These are phyloP conservation scores for Tolypocladium album DNA, from an alignment of 2,329 filamentous ascomycete species.

Conservation along the genomic window DNA sequence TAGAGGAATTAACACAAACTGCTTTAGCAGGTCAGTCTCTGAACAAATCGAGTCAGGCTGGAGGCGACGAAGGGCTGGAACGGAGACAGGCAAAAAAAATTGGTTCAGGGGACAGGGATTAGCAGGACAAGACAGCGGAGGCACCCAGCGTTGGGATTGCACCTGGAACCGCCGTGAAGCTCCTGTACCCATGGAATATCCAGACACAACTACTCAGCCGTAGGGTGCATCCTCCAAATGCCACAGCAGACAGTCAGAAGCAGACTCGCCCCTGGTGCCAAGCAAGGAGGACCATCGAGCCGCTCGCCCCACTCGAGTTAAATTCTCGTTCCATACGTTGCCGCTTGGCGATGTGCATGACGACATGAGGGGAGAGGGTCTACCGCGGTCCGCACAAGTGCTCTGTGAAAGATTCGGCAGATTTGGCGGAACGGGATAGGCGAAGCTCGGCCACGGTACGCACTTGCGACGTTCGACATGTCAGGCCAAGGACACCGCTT, in stretches of 20 bases:
- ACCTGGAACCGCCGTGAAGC: not conserved
- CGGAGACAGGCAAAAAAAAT: not conserved
- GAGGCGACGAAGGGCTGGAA: not conserved
- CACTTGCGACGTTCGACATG: not conserved
- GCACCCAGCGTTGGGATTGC: constrained; percentile 1
- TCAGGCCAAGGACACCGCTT: not conserved
- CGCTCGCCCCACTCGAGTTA: constrained; percentile 13
- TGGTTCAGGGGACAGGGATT: not conserved
- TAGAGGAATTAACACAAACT: not conserved
- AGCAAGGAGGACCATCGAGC: not conserved
- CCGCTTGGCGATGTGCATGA: constrained; percentile 21
- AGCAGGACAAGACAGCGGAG: not conserved
- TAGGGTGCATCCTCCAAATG: too few species aligned
- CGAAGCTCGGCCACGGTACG: constrained; percentile 1
- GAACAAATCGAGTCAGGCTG: not conserved
- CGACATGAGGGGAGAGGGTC: constrained; percentile 7
- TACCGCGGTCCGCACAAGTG: not conserved
- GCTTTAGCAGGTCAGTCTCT: not conserved
- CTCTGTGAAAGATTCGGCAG: not conserved
- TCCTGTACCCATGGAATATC: not conserved
- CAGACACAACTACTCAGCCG: not conserved
- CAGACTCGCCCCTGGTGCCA: not conserved
- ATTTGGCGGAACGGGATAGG: not conserved
- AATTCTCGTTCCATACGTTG: constrained; percentile 14
- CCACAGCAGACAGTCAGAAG: not conserved